A percentile compares a stretch with the other conserved stretches of the same genome.
phyloP scores from a whole-genome alignment of 2,329 filamentous ascomycete genomes.

The Fusarium sp. region DNA sequence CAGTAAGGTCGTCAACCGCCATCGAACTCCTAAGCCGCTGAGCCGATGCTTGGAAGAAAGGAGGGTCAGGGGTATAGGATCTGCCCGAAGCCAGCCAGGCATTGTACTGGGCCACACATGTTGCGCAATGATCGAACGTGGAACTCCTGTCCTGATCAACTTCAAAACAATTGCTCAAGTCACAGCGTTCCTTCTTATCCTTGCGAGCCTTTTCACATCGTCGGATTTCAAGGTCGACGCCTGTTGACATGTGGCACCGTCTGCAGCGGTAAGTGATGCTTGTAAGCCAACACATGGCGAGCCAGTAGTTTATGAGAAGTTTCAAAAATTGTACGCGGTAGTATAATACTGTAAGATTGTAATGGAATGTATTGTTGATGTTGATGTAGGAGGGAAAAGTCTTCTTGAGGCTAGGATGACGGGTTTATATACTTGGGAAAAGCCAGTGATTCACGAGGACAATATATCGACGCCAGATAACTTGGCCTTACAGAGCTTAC shows the following conservation, averaged over 20 bases:
- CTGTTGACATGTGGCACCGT: background rate
- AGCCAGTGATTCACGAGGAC: background rate
- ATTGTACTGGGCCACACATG: background rate
- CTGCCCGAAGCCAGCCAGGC: background rate
- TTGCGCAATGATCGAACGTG: background rate
- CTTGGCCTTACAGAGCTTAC: too few species aligned
- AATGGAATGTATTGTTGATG: background rate
- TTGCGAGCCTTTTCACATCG: background rate
- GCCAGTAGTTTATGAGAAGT: too few species aligned
- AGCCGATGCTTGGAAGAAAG: background rate
- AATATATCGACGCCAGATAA: accelerated
- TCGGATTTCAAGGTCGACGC: background rate
- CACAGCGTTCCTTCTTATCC: background rate
- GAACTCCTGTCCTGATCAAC: background rate
- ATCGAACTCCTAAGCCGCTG: accelerated
- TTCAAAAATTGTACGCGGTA: accelerated
- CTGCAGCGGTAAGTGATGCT: background rate
- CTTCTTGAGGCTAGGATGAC: background rate
- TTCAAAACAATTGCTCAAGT: background rate
- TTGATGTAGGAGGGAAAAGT: too few species aligned
- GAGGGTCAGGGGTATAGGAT: background rate
- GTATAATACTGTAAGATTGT: background rate
- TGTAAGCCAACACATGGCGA: background rate
- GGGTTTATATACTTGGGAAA: background rate
- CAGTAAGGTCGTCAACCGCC: background rate